phyloP scores from a whole-genome alignment of 2,329 filamentous ascomycete genomes.

The Pestalotiopsis sp. region DNA sequence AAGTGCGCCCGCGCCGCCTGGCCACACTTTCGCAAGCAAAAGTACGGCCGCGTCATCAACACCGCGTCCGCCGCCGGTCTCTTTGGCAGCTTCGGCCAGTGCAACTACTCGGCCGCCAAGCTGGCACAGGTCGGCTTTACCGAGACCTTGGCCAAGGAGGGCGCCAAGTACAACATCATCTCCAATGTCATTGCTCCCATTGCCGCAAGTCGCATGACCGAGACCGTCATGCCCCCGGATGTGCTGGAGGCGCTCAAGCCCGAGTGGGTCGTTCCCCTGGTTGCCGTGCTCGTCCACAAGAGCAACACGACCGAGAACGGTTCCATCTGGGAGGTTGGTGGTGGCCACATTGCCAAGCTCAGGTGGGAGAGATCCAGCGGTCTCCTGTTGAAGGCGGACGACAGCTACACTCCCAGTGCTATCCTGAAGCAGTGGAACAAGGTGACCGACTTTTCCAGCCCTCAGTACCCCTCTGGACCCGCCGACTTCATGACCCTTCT shows the following conservation, averaged over 20 bases:
- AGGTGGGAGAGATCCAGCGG: slow-evolving; percentile 94
- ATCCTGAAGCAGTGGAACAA: slow-evolving; percentile 88
- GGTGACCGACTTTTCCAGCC: slow-evolving; percentile 82
- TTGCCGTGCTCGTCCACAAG: slow-evolving; percentile 85
- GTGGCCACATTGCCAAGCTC: slow-evolving; percentile 88
- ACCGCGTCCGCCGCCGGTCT: slow-evolving; percentile 94
- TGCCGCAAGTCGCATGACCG: slow-evolving; percentile 92
- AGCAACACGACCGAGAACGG: slow-evolving; percentile 83
- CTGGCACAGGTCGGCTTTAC: slow-evolving; percentile 95
- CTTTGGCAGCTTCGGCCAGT: slow-evolving; percentile 94
- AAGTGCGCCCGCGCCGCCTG: slow-evolving; percentile 94
- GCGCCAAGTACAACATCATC: slow-evolving; percentile 96
- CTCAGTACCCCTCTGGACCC: slow-evolving; percentile 81
- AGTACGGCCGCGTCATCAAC: slow-evolving; percentile 96
- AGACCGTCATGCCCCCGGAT: slow-evolving; percentile 94
- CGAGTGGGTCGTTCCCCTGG: slow-evolving; percentile 92
- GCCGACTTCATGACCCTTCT: slow-evolving; percentile 88
- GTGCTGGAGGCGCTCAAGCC: slow-evolving; percentile 84
- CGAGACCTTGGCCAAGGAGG: slow-evolving; percentile 97
- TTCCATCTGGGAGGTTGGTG: slow-evolving; percentile 90
- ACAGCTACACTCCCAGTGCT: slow-evolving; percentile 83
- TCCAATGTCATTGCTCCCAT: slow-evolving; percentile 95
- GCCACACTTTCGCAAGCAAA: slow-evolving; percentile 98
- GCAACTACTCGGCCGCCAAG: slow-evolving; percentile 98
- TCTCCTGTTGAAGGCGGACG: slow-evolving; percentile 86